Evolutionary conservation across 2,329 filamentous ascomycete species (phyloP).

Genomic region (Coniosporium tulheliwenetii): DNA sequence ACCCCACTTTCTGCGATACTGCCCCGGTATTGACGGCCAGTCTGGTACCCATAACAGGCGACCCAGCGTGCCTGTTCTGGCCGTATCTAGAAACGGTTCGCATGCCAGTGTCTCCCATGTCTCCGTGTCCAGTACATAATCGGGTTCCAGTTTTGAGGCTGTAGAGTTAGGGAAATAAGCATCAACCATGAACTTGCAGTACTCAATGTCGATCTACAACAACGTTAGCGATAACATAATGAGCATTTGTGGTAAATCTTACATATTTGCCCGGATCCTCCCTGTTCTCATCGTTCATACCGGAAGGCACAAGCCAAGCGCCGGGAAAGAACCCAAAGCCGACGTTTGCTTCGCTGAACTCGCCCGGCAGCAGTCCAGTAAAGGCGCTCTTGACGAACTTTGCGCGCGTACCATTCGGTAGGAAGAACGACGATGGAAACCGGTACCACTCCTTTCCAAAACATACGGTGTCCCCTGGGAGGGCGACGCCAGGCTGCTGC

Average conservation of each 20-base stretch:
- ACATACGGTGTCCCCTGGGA: slow-evolving; percentile 57
- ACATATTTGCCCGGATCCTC: slow-evolving; percentile 83
- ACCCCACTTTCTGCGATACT: slow-evolving; percentile 65
- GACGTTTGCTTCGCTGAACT: slow-evolving; percentile 61
- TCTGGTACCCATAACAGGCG: slow-evolving; percentile 74
- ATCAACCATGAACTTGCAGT: slow-evolving; percentile 77
- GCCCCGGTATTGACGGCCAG: slow-evolving; percentile 49
- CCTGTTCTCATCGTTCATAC: slow-evolving; percentile 83
- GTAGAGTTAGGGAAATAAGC: slow-evolving; percentile 53
- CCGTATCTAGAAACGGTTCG: slow-evolving; percentile 64
- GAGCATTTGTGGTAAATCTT: slow-evolving; percentile 13
- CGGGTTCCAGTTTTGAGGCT: slow-evolving; percentile 57
- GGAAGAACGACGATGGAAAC: slow-evolving; percentile 83
- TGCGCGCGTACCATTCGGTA: slow-evolving; percentile 67
- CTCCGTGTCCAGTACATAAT: slow-evolving; percentile 58
- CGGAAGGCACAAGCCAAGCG: slow-evolving; percentile 66
- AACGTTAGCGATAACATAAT: slow-evolving; percentile 6
- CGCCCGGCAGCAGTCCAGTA: slow-evolving; percentile 71
- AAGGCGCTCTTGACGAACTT: slow-evolving; percentile 92
- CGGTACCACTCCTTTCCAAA: slow-evolving; percentile 97
- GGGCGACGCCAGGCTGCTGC: slow-evolving; percentile 37
- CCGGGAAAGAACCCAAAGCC: slow-evolving; percentile 64
- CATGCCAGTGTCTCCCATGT: slow-evolving; percentile 69
- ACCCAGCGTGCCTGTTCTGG: slow-evolving; percentile 55
- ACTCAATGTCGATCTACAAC: slow-evolving; percentile 46